Conservation (phyloP, 2,329 filamentous ascomycete species). For the Curvularia sp. region DNA sequence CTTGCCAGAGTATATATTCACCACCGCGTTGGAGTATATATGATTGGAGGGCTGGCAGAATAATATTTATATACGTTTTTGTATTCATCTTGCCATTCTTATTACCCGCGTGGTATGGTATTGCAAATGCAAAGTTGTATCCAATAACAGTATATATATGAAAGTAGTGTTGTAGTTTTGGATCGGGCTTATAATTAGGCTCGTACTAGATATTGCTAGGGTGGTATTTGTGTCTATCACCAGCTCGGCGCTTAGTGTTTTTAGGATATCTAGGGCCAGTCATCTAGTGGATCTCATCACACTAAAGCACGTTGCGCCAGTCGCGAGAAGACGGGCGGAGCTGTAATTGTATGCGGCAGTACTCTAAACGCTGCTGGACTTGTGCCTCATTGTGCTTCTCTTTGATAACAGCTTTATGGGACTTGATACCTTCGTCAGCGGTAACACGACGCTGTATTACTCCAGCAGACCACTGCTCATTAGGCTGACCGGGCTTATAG, state of each 20-base stretch:
- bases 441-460: no score
- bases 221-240: not conserved
- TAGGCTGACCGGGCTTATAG: no score
- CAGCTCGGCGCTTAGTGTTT: not conserved
- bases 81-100: constrained; percentile 11
- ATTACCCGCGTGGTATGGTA: constrained; percentile 7
- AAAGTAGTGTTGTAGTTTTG: not conserved
- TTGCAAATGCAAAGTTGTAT: constrained; percentile 2
- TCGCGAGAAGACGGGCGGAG: no score
- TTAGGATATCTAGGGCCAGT: no score
- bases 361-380: no score
- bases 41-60: not conserved
- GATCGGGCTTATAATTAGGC: not conserved
- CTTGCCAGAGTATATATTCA: constrained; percentile 6
- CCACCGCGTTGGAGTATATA: not conserved
- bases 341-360: no score
- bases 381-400: no score
- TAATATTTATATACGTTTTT: constrained; percentile 3
- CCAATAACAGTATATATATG: constrained; percentile 5
- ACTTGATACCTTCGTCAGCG: no score
- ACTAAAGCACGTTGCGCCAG: no score
- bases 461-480: no score
- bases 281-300: no score
- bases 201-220: not conserved
- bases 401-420: no score